Evolutionary conservation across 2,329 filamentous ascomycete genomes (phyloP).

Genomic region (Aspergillus sp.): DNA sequence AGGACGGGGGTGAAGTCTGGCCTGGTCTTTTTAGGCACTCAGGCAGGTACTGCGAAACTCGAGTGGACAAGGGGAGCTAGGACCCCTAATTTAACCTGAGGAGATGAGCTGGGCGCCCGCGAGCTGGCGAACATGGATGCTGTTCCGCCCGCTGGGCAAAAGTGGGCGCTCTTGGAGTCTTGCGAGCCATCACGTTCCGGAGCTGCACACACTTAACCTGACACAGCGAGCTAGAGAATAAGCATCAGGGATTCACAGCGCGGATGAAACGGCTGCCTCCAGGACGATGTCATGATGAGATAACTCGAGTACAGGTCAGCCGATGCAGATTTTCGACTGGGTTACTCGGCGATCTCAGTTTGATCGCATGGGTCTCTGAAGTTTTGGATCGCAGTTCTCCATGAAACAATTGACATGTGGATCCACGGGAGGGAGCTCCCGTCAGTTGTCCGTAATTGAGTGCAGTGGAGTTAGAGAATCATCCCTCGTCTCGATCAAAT

Average conservation of each 20-base stretch:
- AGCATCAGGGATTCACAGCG: conserved; percentile 11
- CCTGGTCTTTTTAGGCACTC: neutral
- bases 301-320: neutral
- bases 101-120: neutral
- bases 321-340: conserved; percentile 1
- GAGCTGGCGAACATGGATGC: neutral
- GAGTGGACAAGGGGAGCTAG: conserved; percentile 14
- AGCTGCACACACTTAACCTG: conserved; percentile 11
- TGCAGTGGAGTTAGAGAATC: too few species aligned
- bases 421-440: conserved; percentile 22
- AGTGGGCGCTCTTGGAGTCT: too few species aligned
- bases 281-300: conserved; percentile 2
- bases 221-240: conserved; percentile 14
- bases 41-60: neutral
- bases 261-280: conserved; percentile 1
- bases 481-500: too few species aligned
- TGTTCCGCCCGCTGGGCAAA: too few species aligned
- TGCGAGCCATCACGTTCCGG: neutral
- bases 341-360: conserved; percentile 6
- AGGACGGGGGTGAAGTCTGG: neutral
- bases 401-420: conserved; percentile 16
- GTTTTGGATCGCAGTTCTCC: neutral
- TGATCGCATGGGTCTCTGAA: neutral
- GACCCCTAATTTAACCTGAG: conserved; percentile 13
- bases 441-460: neutral